phyloP scores from a whole-genome alignment of 2,329 filamentous ascomycete genomes.

The Neoarthrinium moseri region DNA sequence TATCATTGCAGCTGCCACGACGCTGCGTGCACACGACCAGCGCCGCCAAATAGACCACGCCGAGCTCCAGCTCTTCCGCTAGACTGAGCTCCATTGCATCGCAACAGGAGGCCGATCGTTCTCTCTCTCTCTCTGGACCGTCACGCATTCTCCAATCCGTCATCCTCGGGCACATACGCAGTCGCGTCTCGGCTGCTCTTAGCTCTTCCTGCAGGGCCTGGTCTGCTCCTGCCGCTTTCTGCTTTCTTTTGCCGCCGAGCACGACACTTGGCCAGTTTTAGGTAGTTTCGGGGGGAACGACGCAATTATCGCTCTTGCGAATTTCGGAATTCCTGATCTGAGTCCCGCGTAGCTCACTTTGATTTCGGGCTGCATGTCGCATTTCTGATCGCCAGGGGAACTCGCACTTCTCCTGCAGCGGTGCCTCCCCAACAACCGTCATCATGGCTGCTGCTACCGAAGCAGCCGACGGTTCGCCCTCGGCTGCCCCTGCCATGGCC shows the following conservation, averaged over 20 bases:
- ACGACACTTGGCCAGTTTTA: not conserved
- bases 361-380: slow-evolving; percentile 27
- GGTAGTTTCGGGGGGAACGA: not conserved
- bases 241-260: slow-evolving; percentile 13
- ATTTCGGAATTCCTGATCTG: not conserved
- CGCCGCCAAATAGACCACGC: not conserved
- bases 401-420: slow-evolving; percentile 20
- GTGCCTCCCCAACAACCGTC: slow-evolving; percentile 5
- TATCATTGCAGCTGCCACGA: not conserved
- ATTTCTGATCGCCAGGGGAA: slow-evolving; percentile 24
- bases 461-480: slow-evolving; percentile 31
- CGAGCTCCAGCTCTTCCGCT: slow-evolving; percentile 1
- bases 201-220: slow-evolving; percentile 14
- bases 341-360: slow-evolving; percentile 14
- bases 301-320: slow-evolving; percentile 8
- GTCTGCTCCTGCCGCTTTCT: slow-evolving; percentile 14
- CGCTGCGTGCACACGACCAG: not conserved
- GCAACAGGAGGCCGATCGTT: slow-evolving; percentile 5
- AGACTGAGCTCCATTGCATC: slow-evolving; percentile 1
- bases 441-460: slow-evolving; percentile 44
- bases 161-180: no score
- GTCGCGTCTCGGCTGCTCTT: slow-evolving; percentile 6
- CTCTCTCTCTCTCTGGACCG: not conserved
- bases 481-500: slow-evolving; percentile 20
- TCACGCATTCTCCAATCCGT: slow-evolving; percentile 12